A percentile compares a stretch with the other conserved stretches of the same genome.
Evolutionary conservation across 441 rosid species (phyloP).

Genomic region (Corymbia citriodora): DNA sequence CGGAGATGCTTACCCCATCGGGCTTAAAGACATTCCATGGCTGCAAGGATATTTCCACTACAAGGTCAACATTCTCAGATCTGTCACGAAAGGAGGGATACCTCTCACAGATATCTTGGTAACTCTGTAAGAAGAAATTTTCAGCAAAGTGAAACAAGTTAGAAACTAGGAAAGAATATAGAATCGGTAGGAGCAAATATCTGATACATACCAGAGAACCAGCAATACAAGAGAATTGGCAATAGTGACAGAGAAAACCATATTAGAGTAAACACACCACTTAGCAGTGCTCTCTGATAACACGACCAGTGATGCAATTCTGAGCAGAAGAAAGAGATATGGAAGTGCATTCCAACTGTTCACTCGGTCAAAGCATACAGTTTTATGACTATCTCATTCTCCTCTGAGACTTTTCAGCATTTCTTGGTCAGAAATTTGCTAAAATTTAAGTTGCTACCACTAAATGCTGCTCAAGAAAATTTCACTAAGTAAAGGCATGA

Average conservation of each 20-base stretch:
- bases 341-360: not conserved
- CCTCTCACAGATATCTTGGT: conserved; percentile 78
- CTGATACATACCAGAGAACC: not conserved
- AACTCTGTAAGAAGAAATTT: conserved; percentile 47
- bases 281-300: not conserved
- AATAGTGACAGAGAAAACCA: not conserved
- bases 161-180: not conserved
- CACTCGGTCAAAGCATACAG: not conserved
- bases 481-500: not conserved
- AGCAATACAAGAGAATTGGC: not conserved
- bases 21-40: conserved; percentile 98
- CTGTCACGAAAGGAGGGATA: conserved; percentile 89
- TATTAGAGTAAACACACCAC: not conserved
- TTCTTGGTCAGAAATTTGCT: not conserved
- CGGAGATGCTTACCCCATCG: conserved; percentile 61
- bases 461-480: not conserved
- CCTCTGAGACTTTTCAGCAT: not conserved
- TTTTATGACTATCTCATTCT: not conserved
- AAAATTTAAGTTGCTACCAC: not conserved
- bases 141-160: not conserved
- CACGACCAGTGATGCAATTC: not conserved
- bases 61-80: conserved; percentile 85
- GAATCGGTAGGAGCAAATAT: not conserved
- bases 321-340: not conserved
- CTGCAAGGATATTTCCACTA: conserved; percentile 46